Base-by-base conservation (phyloP, 1,284 basidiomycete species). In the Puccinia brachypodii region DNA sequence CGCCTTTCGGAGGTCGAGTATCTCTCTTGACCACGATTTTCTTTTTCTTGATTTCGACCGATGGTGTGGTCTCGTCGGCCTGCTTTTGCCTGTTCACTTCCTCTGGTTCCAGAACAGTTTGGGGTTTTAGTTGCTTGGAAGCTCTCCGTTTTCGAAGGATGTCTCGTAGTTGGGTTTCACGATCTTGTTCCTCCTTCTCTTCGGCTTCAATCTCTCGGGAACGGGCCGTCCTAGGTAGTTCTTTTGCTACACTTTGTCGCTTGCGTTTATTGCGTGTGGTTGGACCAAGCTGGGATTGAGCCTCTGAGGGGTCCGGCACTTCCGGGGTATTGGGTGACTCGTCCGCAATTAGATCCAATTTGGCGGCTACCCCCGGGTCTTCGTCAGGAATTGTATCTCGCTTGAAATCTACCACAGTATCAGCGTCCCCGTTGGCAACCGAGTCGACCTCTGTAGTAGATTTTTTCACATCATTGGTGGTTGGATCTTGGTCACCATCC, bases 141-240 rank as follows among this genome's bases (percentile, higher is more conserved):
- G 68, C 40, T 62, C 69, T 58, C 25, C 78, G 78, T 60, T 81
- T 73, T 13, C 44, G 69, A 47, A 81, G 69, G 53, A 72, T 81
- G 47, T 62, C 53, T 72, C 69, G 56, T 19, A 81, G 42, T 53
- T 81, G 68, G 8, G 78, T 40, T 74, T 81, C 78, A 42, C 53
- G 69, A 72, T 72, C 50, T 25, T 60, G 33, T 42, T 81, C 58
- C 56, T 42, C 28, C 40, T 31, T 42, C 40, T 47, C 53, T 73
- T 81, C 58, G 7, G 78, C 33, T 31, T 44, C 38, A 22, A 81
- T 64, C 9, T 74, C 71, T 47, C n/a, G 38, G n/a, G 38, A 33
- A 19, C 25, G 60, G 13, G 60, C 31, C 28, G 60, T 42, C 56
- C 40, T n/a, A 25, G 28, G 47, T 38, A n/a, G n/a, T 33, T 42